Conservation (phyloP, 805 yeast species). For the Diddensiella transvaalensis region DNA sequence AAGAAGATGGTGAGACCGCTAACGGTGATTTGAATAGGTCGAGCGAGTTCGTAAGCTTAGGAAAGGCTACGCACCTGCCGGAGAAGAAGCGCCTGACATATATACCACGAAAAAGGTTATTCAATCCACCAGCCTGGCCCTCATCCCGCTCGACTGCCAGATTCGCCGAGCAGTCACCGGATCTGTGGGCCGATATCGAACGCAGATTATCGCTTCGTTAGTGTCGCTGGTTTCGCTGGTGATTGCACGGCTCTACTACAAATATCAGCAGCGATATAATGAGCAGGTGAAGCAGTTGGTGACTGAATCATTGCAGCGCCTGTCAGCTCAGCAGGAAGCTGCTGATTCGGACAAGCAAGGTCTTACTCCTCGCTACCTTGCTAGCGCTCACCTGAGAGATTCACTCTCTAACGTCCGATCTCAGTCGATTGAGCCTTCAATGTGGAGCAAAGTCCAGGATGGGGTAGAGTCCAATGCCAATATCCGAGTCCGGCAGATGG, state of each 20-base stretch:
- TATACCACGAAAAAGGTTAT: slow-evolving; percentile 17
- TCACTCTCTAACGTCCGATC: slow-evolving; percentile 12
- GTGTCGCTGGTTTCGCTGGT: slow-evolving; percentile 1
- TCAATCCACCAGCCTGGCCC: slow-evolving; percentile 25
- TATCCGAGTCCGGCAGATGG: slow-evolving; percentile 58
- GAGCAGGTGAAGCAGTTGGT: slow-evolving; percentile 8
- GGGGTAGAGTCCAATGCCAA: slow-evolving; percentile 64
- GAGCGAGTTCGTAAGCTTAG: slow-evolving; percentile 18
- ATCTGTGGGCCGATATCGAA: slow-evolving; percentile 22
- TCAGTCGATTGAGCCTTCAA: background rate
- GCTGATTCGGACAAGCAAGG: slow-evolving; percentile 21
- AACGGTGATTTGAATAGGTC: too few species aligned
- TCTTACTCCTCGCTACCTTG: slow-evolving; percentile 18
- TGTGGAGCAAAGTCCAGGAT: slow-evolving; percentile 56
- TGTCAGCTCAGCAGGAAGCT: slow-evolving; percentile 16
- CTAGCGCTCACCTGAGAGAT: slow-evolving; percentile 18
- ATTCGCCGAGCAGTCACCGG: slow-evolving; percentile 16
- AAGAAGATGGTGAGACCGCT: background rate
- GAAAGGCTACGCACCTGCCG: slow-evolving; percentile 19
- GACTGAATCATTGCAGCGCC: slow-evolving; percentile 7
- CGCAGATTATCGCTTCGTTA: slow-evolving; percentile 10
- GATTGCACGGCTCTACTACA: slow-evolving; percentile 3
- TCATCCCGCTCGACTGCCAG: slow-evolving; percentile 23
- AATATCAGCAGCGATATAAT: background rate
- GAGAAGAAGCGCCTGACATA: slow-evolving; percentile 16